phyloP scores from a whole-genome alignment of 2,329 filamentous ascomycete genomes.

The Xylaria sp. region DNA sequence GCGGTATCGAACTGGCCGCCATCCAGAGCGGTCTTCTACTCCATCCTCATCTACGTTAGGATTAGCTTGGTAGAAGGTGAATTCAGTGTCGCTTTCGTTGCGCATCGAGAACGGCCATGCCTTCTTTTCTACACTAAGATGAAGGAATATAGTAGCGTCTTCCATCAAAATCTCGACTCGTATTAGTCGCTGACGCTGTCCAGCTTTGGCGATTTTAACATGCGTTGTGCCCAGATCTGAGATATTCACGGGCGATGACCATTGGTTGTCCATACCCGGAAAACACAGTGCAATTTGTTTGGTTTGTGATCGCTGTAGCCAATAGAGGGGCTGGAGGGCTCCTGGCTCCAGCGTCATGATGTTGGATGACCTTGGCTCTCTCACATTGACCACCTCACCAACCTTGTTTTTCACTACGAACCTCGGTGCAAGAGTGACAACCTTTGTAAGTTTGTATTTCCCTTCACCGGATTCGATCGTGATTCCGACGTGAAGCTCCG shows the following conservation, averaged over 20 bases:
- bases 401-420: slow-evolving; percentile 96
- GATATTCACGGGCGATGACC: slow-evolving; percentile 98
- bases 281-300: slow-evolving; percentile 96
- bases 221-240: slow-evolving; percentile 92
- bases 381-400: slow-evolving; percentile 86
- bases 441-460: slow-evolving; percentile 97
- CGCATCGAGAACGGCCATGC: slow-evolving; percentile 99
- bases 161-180: slow-evolving; percentile 92
- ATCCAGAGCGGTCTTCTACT: slow-evolving; percentile 82
- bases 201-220: slow-evolving; percentile 90
- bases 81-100: slow-evolving; percentile 96
- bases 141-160: slow-evolving; percentile 90
- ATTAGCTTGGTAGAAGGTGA: slow-evolving; percentile 95
- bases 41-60: slow-evolving; percentile 94
- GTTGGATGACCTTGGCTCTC: slow-evolving; percentile 91
- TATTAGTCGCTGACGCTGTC: slow-evolving; percentile 88
- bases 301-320: slow-evolving; percentile 81
- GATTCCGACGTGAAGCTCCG: slow-evolving; percentile 91
- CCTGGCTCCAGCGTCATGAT: slow-evolving; percentile 81
- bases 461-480: slow-evolving; percentile 91
- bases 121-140: slow-evolving; percentile 89
- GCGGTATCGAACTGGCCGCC: slow-evolving; percentile 92
- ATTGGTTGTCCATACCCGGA: slow-evolving; percentile 93
- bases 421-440: slow-evolving; percentile 90
- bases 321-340: slow-evolving; percentile 88